Conservation (phyloP, 208 protist species). For the Acanthamoeba lenticulata region DNA sequence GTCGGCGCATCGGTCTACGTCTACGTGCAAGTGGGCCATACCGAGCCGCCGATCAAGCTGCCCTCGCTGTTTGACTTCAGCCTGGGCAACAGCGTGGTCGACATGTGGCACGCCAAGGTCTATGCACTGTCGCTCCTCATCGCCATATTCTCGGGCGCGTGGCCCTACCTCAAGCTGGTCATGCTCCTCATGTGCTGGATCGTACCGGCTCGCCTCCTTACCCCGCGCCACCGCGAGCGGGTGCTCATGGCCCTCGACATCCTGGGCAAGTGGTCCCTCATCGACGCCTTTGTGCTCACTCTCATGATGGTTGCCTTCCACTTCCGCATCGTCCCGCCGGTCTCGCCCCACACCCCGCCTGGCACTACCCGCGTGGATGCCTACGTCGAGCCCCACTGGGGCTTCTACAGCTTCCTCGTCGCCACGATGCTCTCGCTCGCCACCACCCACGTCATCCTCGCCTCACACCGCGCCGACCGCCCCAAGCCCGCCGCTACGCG, state of each 20-base stretch:
- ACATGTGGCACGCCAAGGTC: conserved; percentile 91
- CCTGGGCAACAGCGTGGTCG: conserved; percentile 87
- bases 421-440: conserved; percentile 78
- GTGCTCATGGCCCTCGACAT: conserved; percentile 88
- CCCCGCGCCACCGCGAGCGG: conserved; percentile 78
- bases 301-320: conserved; percentile 92
- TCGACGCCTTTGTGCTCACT: conserved; percentile 93
- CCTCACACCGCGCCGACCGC: conserved; percentile 40
- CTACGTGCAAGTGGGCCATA: conserved; percentile 64
- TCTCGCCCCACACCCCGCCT: neutral
- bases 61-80: conserved; percentile 89
- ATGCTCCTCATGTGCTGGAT: conserved; percentile 85
- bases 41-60: conserved; percentile 52
- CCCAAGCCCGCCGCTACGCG: neutral
- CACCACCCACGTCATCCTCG: conserved; percentile 76
- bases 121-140: conserved; percentile 90
- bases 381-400: conserved; percentile 71
- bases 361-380: conserved; percentile 65
- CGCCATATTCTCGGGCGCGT: conserved; percentile 93
- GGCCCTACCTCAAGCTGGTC: conserved; percentile 95
- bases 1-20: conserved; percentile 82
- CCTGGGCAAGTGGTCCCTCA: conserved; percentile 93
- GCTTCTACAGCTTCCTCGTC: conserved; percentile 77
- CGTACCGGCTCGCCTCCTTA: conserved; percentile 83
- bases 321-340: conserved; percentile 13